These are phyloP conservation scores for Quercus lobata DNA, from an alignment of 331 rosid species.

Conservation along the genomic window DNA sequence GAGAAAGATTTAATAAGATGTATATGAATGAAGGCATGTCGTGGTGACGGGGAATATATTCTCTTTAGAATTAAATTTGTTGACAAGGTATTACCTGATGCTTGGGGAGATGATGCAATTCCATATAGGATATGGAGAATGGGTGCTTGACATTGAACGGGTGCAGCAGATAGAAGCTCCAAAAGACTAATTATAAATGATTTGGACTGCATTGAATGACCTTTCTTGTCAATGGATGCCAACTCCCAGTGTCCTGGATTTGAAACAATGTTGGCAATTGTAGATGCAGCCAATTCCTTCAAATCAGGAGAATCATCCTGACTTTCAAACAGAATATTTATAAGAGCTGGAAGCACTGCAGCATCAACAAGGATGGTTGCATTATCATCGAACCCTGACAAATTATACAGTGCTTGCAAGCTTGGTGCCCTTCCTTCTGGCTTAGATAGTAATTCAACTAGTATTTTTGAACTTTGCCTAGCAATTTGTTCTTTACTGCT, in stretches of 20 bases:
- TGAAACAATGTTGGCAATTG: conserved; percentile 56
- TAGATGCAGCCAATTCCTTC: conserved; percentile 48
- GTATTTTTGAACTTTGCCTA: conserved; percentile 39
- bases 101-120: conserved; percentile 52
- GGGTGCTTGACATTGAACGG: conserved; percentile 33
- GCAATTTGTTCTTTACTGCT: conserved; percentile 60
- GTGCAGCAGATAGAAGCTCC: conserved; percentile 23
- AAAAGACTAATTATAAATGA: conserved; percentile 28
- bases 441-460: conserved; percentile 38
- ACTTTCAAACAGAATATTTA: conserved; percentile 34
- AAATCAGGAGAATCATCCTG: conserved; percentile 28
- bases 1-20: not conserved
- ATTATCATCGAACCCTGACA: conserved; percentile 53
- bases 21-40: not conserved
- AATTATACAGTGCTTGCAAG: conserved; percentile 48
- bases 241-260: conserved; percentile 62
- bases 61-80: not conserved
- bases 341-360: conserved; percentile 44
- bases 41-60: not conserved
- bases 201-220: conserved; percentile 52
- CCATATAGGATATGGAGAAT: conserved; percentile 52
- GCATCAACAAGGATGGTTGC: conserved; percentile 49
- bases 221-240: conserved; percentile 53
- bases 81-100: conserved; percentile 39
- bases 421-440: conserved; percentile 46